Evolutionary conservation across 257 asterid genomes (phyloP), one percentile per base, ranked within the genome.

Genomic region (Vinca minor): DNA sequence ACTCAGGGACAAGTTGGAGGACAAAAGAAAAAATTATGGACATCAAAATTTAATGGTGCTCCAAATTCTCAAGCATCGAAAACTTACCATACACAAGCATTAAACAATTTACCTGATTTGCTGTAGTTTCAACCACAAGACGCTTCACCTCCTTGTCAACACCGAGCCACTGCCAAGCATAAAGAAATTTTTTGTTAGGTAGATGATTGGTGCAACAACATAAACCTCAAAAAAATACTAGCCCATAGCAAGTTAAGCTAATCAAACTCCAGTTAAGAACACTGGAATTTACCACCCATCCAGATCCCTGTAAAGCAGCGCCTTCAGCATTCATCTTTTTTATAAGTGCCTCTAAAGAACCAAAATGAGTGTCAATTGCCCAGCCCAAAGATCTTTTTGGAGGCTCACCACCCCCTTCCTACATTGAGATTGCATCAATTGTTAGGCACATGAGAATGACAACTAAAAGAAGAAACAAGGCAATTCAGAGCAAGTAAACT

Each of bases 361-460:
- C 93, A 81, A 83, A 85, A 71, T 71, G 59, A 17, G 68, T 79
- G 75, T 85, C 93, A 60, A 87, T 78, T 34, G 90, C 90, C 74
- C 82, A 72, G 21, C 87, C 93, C 56, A 85, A 73, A 42, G 93
- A 78, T 65, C 85, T 77, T 69, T 74, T 80, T 31, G 95, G 95
- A 62, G 90, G 90, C 71, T 85, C 95, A 23, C 95, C 95, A 39
- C 95, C 93, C 36, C 90, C 88, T 73, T 83, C 88, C 95, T 87
- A 85, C 71, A 79, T 65, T 26, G 46, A 57, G 17, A 66, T 66
- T 57, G 63, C 42, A 63, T 46, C 34, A 34, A 41, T 71, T 48
- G 39, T 34, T 17, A 23, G 14, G 28, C 29, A 67, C 35, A 50
- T 38, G 10, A 59, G 17, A 46, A 31, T 35, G 57, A 63, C 31